Base-by-base conservation (phyloP, 192 early-diverging fungal species). In the Entomortierella beljakovae region DNA sequence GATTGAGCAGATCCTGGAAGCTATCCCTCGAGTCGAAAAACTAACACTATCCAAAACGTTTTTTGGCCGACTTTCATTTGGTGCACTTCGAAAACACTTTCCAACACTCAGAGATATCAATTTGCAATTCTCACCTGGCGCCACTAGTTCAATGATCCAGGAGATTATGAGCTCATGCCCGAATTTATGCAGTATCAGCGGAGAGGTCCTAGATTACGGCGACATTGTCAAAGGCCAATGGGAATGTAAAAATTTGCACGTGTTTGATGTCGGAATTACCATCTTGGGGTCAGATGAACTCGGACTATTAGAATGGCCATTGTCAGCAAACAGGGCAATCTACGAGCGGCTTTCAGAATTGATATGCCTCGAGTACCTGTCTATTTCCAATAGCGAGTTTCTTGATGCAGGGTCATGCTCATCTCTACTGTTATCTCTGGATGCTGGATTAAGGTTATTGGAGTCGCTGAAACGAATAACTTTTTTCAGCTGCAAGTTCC, bases 41-140 rank as follows among this genome's bases (percentile, higher is more conserved):
- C 54, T 77, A 6, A 33, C 65, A 1, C 18, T 77, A 22, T 26
- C 53, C 16, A 37, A 18, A 15, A 68, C 73, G 1, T 28, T 31
- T 0, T 68, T 68, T 51, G 73, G 61, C 1, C 23, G 3, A 13
- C n/a, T 18, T 9, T 46, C 73, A 10, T 49, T 68, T 20, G 20
- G 6, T 1, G 60, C 65, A 3, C 56, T 77, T n/a, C 40, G 49
- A 42, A 52, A 54, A 32, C 73, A 77, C 26, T 77, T 77, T 29
- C 48, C 73, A 53, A 68, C 65, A 32, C 51, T 77, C 33, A 43
- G 37, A 26, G 73, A 77, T 13, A 58, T 77, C 33, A 77, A 68
- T 23, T 40, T 77, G 0, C 73, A 77, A 49, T 48, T 50, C 29
- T 40, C 59, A 23, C n/a, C 31, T 7, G 25, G 25, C 1, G 57